A percentile compares a stretch with the other conserved stretches of the same genome.
Evolutionary conservation across 345 rosid genomes (phyloP).

Genomic region (Carallia pectinifolia): DNA sequence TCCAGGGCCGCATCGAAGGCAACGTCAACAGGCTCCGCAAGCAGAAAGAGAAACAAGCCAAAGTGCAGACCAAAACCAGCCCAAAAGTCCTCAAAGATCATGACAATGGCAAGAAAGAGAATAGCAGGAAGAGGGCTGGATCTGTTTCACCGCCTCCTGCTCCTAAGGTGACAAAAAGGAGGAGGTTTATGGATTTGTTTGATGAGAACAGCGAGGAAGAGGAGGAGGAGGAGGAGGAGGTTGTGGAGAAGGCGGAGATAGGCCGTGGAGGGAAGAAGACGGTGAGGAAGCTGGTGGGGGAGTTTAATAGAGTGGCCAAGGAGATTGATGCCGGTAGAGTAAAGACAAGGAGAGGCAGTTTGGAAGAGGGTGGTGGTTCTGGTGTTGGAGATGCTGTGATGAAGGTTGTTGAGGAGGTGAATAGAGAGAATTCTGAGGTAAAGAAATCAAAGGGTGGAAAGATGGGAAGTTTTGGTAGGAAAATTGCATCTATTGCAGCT

Average conservation of each 20-base stretch:
- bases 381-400: slow-evolving; percentile 11
- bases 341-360: background rate
- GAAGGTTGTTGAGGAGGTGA: slow-evolving; percentile 32
- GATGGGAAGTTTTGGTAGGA: background rate
- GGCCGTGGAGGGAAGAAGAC: slow-evolving; percentile 24
- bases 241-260: background rate
- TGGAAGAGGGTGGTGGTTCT: background rate
- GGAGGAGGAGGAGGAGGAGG: background rate
- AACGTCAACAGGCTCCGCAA: slow-evolving; percentile 50
- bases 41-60: slow-evolving; percentile 38
- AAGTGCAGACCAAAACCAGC: background rate
- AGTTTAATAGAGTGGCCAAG: slow-evolving; percentile 64
- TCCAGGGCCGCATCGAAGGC: slow-evolving; percentile 88
- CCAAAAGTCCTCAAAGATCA: background rate
- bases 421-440: slow-evolving; percentile 2
- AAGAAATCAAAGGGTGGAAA: slow-evolving; percentile 12
- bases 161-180: slow-evolving; percentile 52
- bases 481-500: slow-evolving; percentile 6
- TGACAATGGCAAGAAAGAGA: background rate
- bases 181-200: slow-evolving; percentile 31
- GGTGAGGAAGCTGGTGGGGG: slow-evolving; percentile 59
- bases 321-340: background rate
- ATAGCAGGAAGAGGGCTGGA: slow-evolving; percentile 22
- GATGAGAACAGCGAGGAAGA: slow-evolving; percentile 22
- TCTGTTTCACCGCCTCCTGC: slow-evolving; percentile 63